Evolutionary conservation across 306 rosid species (phyloP).

Genomic region (Rosa multiflora): DNA sequence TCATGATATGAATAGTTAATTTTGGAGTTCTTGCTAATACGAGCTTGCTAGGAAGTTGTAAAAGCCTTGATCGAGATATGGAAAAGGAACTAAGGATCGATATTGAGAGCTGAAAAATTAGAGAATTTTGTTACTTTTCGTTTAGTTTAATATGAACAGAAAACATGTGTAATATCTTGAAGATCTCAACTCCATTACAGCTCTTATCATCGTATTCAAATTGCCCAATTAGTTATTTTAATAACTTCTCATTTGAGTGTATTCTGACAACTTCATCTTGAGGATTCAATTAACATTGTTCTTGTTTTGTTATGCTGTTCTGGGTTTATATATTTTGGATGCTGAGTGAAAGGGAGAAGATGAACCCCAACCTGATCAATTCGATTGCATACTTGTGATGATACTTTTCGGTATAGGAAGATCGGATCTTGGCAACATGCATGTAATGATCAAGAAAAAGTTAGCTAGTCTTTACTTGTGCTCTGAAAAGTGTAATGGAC

Average conservation of each 20-base stretch:
- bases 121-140: neutral
- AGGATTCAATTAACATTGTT: neutral
- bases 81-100: neutral
- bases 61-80: neutral
- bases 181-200: neutral
- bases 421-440: neutral
- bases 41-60: neutral
- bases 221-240: neutral
- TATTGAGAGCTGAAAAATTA: neutral
- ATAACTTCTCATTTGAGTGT: neutral
- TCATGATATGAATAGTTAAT: neutral
- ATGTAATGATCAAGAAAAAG: neutral
- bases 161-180: neutral
- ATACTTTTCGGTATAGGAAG: neutral
- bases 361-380: neutral
- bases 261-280: neutral
- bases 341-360: neutral
- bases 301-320: neutral
- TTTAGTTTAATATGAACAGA: neutral
- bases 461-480: neutral
- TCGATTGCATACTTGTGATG: neutral
- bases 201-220: neutral
- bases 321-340: neutral
- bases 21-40: neutral
- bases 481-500: neutral